Conservation (phyloP, 192 early-diverging fungal genomes). For the Backusella parvicylindrica region DNA sequence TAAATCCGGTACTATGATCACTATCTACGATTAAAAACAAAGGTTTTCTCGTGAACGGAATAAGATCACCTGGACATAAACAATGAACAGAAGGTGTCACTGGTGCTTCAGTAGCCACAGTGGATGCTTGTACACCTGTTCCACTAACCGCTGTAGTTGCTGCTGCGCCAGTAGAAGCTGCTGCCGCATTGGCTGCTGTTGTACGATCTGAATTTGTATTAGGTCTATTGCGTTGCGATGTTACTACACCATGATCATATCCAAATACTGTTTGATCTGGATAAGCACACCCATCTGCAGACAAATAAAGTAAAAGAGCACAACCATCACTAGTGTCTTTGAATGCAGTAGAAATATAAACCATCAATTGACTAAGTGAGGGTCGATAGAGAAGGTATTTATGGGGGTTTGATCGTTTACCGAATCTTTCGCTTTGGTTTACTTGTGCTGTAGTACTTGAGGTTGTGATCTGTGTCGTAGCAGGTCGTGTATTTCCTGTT, state of each 20-base stretch:
- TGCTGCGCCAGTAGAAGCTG: not conserved
- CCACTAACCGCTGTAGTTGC: not conserved
- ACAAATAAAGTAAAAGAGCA: constrained; percentile 85
- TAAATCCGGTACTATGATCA: constrained; percentile 82
- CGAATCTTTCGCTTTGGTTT: not conserved
- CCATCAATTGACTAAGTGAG: constrained; percentile 84
- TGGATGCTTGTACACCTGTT: not conserved
- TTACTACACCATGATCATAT: constrained; percentile 76
- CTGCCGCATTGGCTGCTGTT: not conserved
- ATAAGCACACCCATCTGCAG: constrained; percentile 71
- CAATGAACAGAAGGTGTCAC: constrained; percentile 55
- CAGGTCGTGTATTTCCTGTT: not conserved
- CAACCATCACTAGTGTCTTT: constrained; percentile 89
- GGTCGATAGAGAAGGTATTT: constrained; percentile 95
- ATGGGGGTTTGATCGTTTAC: constrained; percentile 56
- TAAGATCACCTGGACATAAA: constrained; percentile 84
- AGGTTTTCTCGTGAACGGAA: constrained; percentile 94
- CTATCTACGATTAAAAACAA: constrained; percentile 94
- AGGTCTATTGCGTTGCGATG: constrained; percentile 55
- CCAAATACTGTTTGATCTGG: constrained; percentile 29
- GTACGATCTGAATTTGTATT: constrained; percentile 39
- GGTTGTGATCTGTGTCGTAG: not conserved
- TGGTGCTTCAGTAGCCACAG: not conserved
- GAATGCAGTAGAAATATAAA: constrained; percentile 91
- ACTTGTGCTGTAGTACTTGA: not conserved